These are phyloP conservation scores for Pulveroboletus sp. DNA, from an alignment of 768 basidiomycete genomes.

Conservation along the genomic window DNA sequence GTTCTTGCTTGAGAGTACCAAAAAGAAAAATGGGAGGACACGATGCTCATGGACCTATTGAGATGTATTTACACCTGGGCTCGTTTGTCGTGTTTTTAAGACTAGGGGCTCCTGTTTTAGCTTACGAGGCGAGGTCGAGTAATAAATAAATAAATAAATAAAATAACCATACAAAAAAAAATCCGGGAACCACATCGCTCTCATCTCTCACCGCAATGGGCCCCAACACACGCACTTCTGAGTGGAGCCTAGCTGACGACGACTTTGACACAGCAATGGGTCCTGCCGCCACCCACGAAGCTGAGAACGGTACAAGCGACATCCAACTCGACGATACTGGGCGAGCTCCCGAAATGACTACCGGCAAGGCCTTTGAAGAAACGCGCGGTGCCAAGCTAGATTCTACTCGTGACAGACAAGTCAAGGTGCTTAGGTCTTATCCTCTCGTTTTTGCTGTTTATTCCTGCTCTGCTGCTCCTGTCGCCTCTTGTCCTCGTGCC, in stretches of 20 bases:
- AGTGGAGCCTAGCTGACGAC: conserved; percentile 46
- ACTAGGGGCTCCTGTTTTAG: too few species aligned
- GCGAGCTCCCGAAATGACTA: conserved; percentile 13
- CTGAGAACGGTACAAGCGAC: conserved; percentile 45
- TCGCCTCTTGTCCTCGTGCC: conserved; percentile 17
- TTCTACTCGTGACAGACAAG: conserved; percentile 63
- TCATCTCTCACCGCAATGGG: conserved; percentile 19
- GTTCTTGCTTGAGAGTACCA: conserved; percentile 29
- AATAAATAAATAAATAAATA: not conserved
- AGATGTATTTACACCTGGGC: not conserved
- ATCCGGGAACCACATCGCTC: not conserved
- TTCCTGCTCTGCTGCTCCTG: conserved; percentile 20
- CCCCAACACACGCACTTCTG: conserved; percentile 23
- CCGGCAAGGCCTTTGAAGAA: conserved; percentile 35
- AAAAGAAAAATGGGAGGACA: not conserved
- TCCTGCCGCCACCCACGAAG: conserved; percentile 42
- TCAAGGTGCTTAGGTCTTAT: conserved; percentile 84
- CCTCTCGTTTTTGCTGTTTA: conserved; percentile 31
- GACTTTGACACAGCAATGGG: conserved; percentile 42
- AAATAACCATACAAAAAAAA: not conserved
- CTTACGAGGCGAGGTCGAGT: too few species aligned
- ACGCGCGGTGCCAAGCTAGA: conserved; percentile 43
- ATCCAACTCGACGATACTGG: conserved; percentile 27
- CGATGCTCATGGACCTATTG: conserved; percentile 1
- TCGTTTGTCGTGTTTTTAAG: not conserved